These are phyloP conservation scores for Aspergillus uvarum DNA, from an alignment of 2,329 filamentous ascomycete species.

Conservation along the genomic window DNA sequence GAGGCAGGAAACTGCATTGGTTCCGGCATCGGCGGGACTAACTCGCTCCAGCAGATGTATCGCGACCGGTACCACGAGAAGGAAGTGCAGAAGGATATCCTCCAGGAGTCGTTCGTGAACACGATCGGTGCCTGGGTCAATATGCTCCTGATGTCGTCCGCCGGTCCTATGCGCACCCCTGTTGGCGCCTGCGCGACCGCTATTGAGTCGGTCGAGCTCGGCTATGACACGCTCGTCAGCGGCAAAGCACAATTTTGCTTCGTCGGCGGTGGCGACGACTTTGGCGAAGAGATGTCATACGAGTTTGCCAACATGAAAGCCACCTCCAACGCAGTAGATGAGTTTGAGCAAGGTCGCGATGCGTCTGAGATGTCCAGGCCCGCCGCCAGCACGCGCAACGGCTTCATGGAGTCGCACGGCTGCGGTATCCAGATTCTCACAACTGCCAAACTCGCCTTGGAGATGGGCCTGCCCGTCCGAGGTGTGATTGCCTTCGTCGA, in stretches of 20 bases:
- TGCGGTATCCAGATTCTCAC: slow-evolving; percentile 58
- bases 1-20: slow-evolving; percentile 95
- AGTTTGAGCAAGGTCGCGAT: slow-evolving; percentile 86
- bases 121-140: slow-evolving; percentile 99
- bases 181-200: slow-evolving; percentile 93
- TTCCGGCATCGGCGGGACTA: slow-evolving; percentile 89
- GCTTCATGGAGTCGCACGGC: slow-evolving; percentile 98
- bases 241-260: slow-evolving; percentile 94
- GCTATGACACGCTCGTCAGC: slow-evolving; percentile 93
- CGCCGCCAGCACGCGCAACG: slow-evolving; percentile 88
- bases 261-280: slow-evolving; percentile 95
- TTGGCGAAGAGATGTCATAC: slow-evolving; percentile 94
- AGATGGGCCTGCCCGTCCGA: slow-evolving; percentile 16
- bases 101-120: slow-evolving; percentile 98
- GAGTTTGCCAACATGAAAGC: slow-evolving; percentile 99
- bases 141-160: slow-evolving; percentile 93
- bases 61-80: slow-evolving; percentile 91
- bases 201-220: slow-evolving; percentile 91
- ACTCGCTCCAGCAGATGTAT: slow-evolving; percentile 89
- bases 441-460: slow-evolving; percentile 13
- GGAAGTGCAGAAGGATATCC: slow-evolving; percentile 92
- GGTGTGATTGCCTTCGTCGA: slow-evolving; percentile 14
- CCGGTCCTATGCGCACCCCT: slow-evolving; percentile 93
- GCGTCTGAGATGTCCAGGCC: slow-evolving; percentile 94
- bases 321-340: slow-evolving; percentile 91